A percentile compares a stretch with the other conserved stretches of the same genome.
These are phyloP conservation scores for Mollisiaceae sp. DNA, from an alignment of 2,329 filamentous ascomycete species.

Conservation along the genomic window DNA sequence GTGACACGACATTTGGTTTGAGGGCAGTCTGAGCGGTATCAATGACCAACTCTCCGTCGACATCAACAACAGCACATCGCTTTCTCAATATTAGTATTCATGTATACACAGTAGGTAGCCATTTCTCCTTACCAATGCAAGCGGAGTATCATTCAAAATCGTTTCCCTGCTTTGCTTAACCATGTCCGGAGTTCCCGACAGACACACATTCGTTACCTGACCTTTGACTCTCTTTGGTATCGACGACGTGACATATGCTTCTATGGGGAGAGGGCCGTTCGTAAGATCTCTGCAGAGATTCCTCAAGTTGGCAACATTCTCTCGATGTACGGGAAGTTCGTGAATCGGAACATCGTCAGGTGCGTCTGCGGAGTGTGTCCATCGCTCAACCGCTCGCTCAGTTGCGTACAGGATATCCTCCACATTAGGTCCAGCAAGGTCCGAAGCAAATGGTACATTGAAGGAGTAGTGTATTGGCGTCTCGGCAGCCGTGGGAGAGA, in stretches of 20 bases:
- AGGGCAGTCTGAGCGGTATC: slow-evolving; percentile 71
- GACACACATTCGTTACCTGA: slow-evolving; percentile 83
- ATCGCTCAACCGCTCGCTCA: slow-evolving; percentile 83
- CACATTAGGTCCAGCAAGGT: slow-evolving; percentile 87
- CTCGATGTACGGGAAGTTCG: slow-evolving; percentile 88
- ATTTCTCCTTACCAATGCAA: slow-evolving; percentile 75
- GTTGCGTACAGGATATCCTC: slow-evolving; percentile 96
- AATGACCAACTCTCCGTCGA: slow-evolving; percentile 89
- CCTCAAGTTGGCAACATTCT: slow-evolving; percentile 81
- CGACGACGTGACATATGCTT: slow-evolving; percentile 83
- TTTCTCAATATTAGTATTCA: slow-evolving; percentile 42
- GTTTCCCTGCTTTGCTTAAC: slow-evolving; percentile 90
- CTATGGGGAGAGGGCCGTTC: slow-evolving; percentile 70
- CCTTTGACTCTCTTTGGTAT: slow-evolving; percentile 74
- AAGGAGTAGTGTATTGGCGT: slow-evolving; percentile 90
- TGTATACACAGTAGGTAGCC: neutral
- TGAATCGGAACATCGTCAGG: slow-evolving; percentile 84
- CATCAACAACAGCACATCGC: slow-evolving; percentile 67
- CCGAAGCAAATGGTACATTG: slow-evolving; percentile 95
- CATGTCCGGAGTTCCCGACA: slow-evolving; percentile 84
- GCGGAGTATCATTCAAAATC: slow-evolving; percentile 89
- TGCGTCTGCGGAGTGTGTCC: slow-evolving; percentile 90
- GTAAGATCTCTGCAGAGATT: slow-evolving; percentile 83
- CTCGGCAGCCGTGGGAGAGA: slow-evolving; percentile 74
- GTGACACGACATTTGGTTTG: slow-evolving; percentile 77